Conservation (phyloP, 1,139 yeast species). For the Diutina pseudorugosa region DNA sequence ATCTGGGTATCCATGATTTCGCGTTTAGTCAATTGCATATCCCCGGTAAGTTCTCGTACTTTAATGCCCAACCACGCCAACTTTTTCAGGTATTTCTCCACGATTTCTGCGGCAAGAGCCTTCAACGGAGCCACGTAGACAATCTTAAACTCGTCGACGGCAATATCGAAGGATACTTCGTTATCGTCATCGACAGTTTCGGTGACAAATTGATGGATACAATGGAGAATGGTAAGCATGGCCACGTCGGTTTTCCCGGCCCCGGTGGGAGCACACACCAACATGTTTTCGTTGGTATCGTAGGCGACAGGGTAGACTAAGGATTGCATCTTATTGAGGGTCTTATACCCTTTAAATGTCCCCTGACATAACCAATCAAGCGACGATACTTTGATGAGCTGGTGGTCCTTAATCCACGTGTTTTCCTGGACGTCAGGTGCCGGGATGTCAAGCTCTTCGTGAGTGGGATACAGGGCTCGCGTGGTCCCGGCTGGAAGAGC, state of each 20-base stretch:
- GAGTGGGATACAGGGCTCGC: constrained; percentile 45
- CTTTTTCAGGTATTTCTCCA: constrained; percentile 72
- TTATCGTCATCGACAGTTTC: constrained; percentile 28
- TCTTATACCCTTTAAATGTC: constrained; percentile 68
- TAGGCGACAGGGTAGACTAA: constrained; percentile 88
- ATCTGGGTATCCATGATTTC: constrained; percentile 82
- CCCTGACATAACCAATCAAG: constrained; percentile 70
- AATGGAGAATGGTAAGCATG: constrained; percentile 64
- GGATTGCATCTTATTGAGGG: constrained; percentile 83
- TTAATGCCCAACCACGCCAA: constrained; percentile 75
- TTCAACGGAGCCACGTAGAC: constrained; percentile 94
- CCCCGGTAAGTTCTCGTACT: constrained; percentile 91
- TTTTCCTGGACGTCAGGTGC: constrained; percentile 41
- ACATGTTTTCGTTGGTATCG: constrained; percentile 86
- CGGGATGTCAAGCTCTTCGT: constrained; percentile 82
- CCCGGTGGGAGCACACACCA: constrained; percentile 98
- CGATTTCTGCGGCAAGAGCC: constrained; percentile 96
- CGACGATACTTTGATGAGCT: constrained; percentile 44
- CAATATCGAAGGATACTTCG: constrained; percentile 39
- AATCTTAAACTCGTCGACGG: constrained; percentile 75
- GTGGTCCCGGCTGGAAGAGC: constrained; percentile 75
- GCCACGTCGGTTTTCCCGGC: constrained; percentile 99
- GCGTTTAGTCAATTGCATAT: constrained; percentile 81
- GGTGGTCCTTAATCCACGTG: constrained; percentile 38
- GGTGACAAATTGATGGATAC: constrained; percentile 56